These are phyloP conservation scores for Prillingera fragicola DNA, from an alignment of 1,284 basidiomycete species.

Conservation along the genomic window DNA sequence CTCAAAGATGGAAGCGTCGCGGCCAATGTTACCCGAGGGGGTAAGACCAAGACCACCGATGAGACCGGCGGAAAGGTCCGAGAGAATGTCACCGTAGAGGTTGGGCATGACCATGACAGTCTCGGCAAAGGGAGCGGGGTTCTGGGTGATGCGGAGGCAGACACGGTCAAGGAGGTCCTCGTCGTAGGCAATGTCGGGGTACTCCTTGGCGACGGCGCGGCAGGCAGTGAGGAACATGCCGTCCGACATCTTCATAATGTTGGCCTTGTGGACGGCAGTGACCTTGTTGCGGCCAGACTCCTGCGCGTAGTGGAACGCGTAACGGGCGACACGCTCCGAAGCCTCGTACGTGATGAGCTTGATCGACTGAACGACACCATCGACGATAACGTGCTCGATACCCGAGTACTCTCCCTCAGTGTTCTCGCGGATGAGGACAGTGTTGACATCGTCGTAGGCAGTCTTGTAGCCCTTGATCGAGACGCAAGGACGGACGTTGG, in stretches of 20 bases:
- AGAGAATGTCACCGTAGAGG: conserved; percentile 83
- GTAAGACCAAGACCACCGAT: conserved; percentile 98
- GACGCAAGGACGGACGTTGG: conserved; percentile 94
- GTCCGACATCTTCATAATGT: conserved; percentile 99
- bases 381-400: conserved; percentile 95
- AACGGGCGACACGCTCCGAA: conserved; percentile 95
- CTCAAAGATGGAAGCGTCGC: conserved; percentile 99
- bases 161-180: conserved; percentile 97
- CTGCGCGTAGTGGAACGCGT: conserved; percentile 96
- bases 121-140: conserved; percentile 89
- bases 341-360: conserved; percentile 99
- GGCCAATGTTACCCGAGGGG: conserved; percentile 96
- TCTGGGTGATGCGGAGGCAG: conserved; percentile 67
- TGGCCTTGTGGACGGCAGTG: conserved; percentile 99
- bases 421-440: conserved; percentile 97
- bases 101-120: conserved; percentile 99
- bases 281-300: conserved; percentile 83
- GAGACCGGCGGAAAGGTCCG: conserved; percentile 98
- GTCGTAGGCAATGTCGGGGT: conserved; percentile 87
- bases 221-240: conserved; percentile 99
- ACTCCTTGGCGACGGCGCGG: conserved; percentile 93
- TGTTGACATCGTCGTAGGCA: conserved; percentile 96
- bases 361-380: conserved; percentile 98
- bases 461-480: conserved; percentile 98
- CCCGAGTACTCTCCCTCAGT: conserved; percentile 99